Conservation (phyloP, 805 yeast species). For the Kodamaea hsintzibuensis region DNA sequence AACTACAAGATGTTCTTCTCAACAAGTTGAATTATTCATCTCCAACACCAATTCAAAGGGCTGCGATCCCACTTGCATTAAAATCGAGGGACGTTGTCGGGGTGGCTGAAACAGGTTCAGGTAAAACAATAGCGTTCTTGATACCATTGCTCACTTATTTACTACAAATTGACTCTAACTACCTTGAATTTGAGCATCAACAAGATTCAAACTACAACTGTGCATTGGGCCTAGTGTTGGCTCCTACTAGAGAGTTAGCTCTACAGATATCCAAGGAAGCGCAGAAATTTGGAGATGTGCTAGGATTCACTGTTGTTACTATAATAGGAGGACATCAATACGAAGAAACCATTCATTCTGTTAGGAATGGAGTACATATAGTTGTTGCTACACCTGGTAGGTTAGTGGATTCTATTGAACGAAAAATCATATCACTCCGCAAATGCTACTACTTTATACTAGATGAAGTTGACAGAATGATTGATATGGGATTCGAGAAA, state of each 20-base stretch:
- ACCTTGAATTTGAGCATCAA: slow-evolving; percentile 38
- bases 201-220: slow-evolving; percentile 52
- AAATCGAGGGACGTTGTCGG: slow-evolving; percentile 71
- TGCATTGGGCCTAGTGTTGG: slow-evolving; percentile 78
- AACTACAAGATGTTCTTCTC: slow-evolving; percentile 30
- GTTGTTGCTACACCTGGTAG: slow-evolving; percentile 96
- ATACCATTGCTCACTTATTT: slow-evolving; percentile 69
- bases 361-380: slow-evolving; percentile 69
- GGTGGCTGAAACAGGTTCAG: slow-evolving; percentile 96
- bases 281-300: slow-evolving; percentile 43
- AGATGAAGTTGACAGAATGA: slow-evolving; percentile 97
- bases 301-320: slow-evolving; percentile 53
- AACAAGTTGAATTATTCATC: slow-evolving; percentile 47
- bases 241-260: slow-evolving; percentile 94
- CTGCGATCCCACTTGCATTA: slow-evolving; percentile 74
- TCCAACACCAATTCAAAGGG: slow-evolving; percentile 92
- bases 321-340: slow-evolving; percentile 90
- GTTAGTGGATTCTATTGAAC: slow-evolving; percentile 73
- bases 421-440: slow-evolving; percentile 58
- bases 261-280: slow-evolving; percentile 78
- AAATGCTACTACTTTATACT: slow-evolving; percentile 69
- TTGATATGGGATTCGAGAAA: slow-evolving; percentile 90
- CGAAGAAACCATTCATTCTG: slow-evolving; percentile 63
- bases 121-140: slow-evolving; percentile 84
- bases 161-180: slow-evolving; percentile 32